These are phyloP conservation scores for Sinapis alba DNA, from an alignment of 441 rosid species.

Conservation along the genomic window DNA sequence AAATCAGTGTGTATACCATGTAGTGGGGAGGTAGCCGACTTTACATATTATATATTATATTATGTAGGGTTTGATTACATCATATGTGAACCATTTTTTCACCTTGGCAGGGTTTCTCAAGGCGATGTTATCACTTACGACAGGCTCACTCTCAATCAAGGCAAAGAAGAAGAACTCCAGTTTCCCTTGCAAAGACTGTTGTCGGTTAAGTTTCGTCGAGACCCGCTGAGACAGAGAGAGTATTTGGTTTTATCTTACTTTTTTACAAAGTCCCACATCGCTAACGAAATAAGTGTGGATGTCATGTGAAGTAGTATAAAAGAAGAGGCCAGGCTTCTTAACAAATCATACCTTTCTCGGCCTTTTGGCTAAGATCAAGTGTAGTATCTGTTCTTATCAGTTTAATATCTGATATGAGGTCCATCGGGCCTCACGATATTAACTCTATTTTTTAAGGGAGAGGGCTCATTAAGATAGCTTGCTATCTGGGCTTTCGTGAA, in stretches of 20 bases:
- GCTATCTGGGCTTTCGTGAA: constrained; percentile 19
- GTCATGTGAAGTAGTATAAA: not conserved
- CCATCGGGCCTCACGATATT: constrained; percentile 45
- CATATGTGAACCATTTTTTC: not conserved
- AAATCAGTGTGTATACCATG: constrained; percentile 16
- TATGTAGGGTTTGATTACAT: not conserved
- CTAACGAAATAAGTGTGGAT: not conserved
- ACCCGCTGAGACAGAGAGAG: not conserved
- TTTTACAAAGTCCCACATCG: constrained; percentile 34
- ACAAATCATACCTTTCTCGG: constrained; percentile 56
- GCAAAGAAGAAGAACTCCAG: too few species aligned
- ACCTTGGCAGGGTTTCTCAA: not conserved
- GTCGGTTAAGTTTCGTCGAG: too few species aligned
- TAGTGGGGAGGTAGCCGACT: constrained; percentile 44
- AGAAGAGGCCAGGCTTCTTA: fast-evolving
- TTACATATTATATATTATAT: not conserved
- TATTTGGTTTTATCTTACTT: not conserved
- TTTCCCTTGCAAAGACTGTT: too few species aligned
- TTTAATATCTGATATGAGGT: constrained; percentile 77
- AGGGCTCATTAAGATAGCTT: constrained; percentile 11
- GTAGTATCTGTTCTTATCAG: constrained; percentile 91
- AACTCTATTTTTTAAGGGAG: constrained; percentile 39
- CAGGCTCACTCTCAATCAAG: too few species aligned
- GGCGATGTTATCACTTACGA: not conserved
- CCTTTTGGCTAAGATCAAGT: constrained; percentile 99